These are phyloP conservation scores for Hemileccinum rubropunctum DNA, from an alignment of 768 basidiomycete genomes.

Conservation along the genomic window DNA sequence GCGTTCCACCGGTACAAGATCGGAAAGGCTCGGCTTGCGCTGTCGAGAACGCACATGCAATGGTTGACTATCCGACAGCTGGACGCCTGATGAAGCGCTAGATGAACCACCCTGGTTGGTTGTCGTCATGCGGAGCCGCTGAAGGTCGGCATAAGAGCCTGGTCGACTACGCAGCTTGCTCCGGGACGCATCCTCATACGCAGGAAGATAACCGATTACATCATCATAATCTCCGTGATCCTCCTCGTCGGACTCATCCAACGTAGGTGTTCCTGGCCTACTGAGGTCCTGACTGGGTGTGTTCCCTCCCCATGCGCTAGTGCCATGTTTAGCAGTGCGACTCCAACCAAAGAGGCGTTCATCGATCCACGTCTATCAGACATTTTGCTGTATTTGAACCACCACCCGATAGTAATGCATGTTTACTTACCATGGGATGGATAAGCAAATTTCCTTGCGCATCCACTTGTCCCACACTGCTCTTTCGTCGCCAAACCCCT, in stretches of 20 bases:
- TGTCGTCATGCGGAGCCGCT: constrained; percentile 53
- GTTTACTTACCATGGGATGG: constrained; percentile 74
- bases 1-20: constrained; percentile 59
- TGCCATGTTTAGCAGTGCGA: constrained; percentile 71
- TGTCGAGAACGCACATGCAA: constrained; percentile 50
- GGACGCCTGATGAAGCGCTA: constrained; percentile 15
- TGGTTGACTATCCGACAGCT: constrained; percentile 35
- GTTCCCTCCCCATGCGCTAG: constrained; percentile 78
- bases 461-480: constrained; percentile 78
- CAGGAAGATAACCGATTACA: constrained; percentile 65
- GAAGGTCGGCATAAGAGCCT: constrained; percentile 80
- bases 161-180: constrained; percentile 58
- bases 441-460: constrained; percentile 80
- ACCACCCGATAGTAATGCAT: background rate
- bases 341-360: constrained; percentile 94
- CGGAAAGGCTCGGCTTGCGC: constrained; percentile 62
- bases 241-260: constrained; percentile 81
- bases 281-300: constrained; percentile 56
- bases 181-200: constrained; percentile 43
- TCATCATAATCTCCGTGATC: constrained; percentile 91
- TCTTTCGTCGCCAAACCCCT: constrained; percentile 78
- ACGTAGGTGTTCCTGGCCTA: constrained; percentile 68
- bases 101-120: constrained; percentile 13
- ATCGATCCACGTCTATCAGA: constrained; percentile 75
- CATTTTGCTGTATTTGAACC: constrained; percentile 1